Conservation (phyloP, 164 flowering plant genomes). For the Echeveria elegans region DNA sequence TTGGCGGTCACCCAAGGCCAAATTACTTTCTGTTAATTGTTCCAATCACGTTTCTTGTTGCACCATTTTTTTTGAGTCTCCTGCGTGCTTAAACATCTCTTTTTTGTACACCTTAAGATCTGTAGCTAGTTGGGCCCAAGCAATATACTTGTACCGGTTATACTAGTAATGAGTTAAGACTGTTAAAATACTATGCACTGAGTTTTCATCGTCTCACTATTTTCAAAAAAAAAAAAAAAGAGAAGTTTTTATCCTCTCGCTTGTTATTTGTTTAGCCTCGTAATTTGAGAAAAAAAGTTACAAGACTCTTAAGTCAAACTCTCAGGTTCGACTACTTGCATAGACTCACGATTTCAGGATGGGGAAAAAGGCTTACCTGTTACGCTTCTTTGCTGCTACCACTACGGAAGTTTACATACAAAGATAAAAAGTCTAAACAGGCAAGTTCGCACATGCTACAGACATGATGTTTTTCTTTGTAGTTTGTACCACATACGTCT, state of each 20-base stretch:
- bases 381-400: constrained; percentile 81
- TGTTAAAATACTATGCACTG: neutral
- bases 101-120: too few relatives aligned
- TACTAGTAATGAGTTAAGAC: too few relatives aligned
- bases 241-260: too few relatives aligned
- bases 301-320: neutral
- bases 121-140: too few relatives aligned
- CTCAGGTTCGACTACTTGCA: neutral
- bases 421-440: constrained; percentile 54
- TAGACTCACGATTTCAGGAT: constrained; percentile 32
- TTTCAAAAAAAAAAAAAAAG: too few relatives aligned
- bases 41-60: neutral
- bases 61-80: neutral
- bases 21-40: neutral
- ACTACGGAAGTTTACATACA: constrained; percentile 38
- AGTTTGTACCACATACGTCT: neutral
- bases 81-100: too few relatives aligned
- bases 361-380: constrained; percentile 59
- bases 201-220: neutral
- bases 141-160: too few relatives aligned
- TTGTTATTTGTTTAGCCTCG: neutral
- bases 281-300: neutral
- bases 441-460: constrained; percentile 17
- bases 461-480: too few relatives aligned
- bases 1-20: too few relatives aligned